phyloP scores from a whole-genome alignment of 2,329 filamentous ascomycete genomes.

The Lithohypha guttulata region DNA sequence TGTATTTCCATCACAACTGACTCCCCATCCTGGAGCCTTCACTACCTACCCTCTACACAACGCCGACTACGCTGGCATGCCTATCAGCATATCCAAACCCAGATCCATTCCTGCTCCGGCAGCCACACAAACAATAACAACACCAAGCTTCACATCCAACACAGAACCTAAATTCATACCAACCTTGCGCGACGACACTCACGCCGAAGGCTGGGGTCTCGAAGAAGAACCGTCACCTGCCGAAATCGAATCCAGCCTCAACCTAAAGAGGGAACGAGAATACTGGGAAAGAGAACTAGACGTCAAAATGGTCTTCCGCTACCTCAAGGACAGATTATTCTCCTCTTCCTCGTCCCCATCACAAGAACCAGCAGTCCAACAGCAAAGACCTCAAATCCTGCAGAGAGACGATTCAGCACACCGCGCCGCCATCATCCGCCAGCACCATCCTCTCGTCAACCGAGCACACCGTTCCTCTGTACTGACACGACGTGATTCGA shows the following conservation, averaged over 20 bases:
- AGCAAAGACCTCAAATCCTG: conserved; percentile 32
- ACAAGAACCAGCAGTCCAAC: conserved; percentile 29
- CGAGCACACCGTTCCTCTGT: conserved; percentile 46
- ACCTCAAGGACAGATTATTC: conserved; percentile 64
- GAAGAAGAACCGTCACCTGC: conserved; percentile 43
- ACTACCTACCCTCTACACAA: conserved; percentile 55
- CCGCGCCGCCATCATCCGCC: conserved; percentile 71
- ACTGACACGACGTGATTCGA: conserved; percentile 22
- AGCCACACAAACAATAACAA: neutral
- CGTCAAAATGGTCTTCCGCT: conserved; percentile 82
- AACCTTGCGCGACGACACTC: conserved; percentile 34
- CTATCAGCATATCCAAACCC: conserved; percentile 32
- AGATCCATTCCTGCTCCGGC: conserved; percentile 17
- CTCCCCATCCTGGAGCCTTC: conserved; percentile 80
- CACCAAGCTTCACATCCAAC: conserved; percentile 13
- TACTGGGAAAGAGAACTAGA: conserved; percentile 94
- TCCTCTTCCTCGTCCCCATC: no score
- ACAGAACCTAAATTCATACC: conserved; percentile 38
- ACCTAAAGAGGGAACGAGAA: conserved; percentile 49
- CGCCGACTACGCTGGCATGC: conserved; percentile 68
- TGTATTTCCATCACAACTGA: conserved; percentile 68
- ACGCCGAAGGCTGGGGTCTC: conserved; percentile 56
- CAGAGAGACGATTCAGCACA: conserved; percentile 57
- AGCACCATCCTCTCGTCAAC: conserved; percentile 74
- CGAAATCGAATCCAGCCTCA: conserved; percentile 23